A percentile compares a stretch with the other conserved stretches of the same genome.
phyloP scores from a whole-genome alignment of 169 alveolate species.

The Plasmodium billcollinsi region DNA sequence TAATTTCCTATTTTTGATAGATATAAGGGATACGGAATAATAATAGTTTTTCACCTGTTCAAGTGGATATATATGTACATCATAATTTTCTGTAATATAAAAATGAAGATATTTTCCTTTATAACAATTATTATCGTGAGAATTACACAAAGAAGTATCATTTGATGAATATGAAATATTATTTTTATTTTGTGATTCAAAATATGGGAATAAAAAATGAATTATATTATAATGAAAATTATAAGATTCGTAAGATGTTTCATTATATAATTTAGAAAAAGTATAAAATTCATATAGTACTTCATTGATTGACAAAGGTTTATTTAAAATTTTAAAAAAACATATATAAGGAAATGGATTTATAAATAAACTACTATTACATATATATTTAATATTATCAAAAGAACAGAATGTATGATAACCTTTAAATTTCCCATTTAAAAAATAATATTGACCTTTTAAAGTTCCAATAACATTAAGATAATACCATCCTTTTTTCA shows the following conservation, averaged over 20 bases:
- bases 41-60: conserved; percentile 24
- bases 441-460: conserved; percentile 59
- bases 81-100: conserved; percentile 41
- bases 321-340: conserved; percentile 23
- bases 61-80: conserved; percentile 51
- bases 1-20: conserved; percentile 50
- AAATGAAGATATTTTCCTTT: conserved; percentile 46
- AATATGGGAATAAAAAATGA: conserved; percentile 11
- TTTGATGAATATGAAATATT: background rate
- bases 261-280: conserved; percentile 1
- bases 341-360: conserved; percentile 53
- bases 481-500: conserved; percentile 70
- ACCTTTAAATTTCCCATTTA: conserved; percentile 65
- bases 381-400: conserved; percentile 68
- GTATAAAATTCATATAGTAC: conserved; percentile 47
- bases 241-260: conserved; percentile 6
- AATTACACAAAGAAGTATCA: conserved; percentile 7
- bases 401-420: conserved; percentile 63
- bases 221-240: conserved; percentile 13
- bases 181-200: background rate
- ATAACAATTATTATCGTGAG: background rate
- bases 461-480: conserved; percentile 57
- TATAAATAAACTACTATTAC: conserved; percentile 57
- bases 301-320: conserved; percentile 57
- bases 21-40: conserved; percentile 40